A percentile compares a stretch with the other conserved stretches of the same genome.
These are phyloP conservation scores for Trichoderma asperellum DNA, from an alignment of 2,329 filamentous ascomycete genomes.

Conservation along the genomic window DNA sequence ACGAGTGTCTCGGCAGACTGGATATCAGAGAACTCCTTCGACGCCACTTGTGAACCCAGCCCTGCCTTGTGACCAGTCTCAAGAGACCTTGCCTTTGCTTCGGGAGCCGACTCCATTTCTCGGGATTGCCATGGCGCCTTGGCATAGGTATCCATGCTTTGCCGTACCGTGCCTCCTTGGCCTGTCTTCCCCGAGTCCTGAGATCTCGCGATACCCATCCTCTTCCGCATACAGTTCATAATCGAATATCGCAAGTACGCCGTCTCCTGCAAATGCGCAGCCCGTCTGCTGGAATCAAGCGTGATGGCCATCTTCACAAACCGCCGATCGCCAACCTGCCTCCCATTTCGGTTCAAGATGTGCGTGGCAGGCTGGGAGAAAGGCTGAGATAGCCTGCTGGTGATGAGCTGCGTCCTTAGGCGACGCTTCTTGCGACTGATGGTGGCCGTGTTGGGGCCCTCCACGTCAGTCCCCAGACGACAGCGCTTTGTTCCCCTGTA, in stretches of 20 bases:
- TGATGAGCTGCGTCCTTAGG: slow-evolving; percentile 65
- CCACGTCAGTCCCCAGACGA: slow-evolving; percentile 61
- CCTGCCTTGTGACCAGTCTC: background rate
- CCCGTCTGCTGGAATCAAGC: slow-evolving; percentile 43
- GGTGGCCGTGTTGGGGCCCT: slow-evolving; percentile 57
- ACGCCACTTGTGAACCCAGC: background rate
- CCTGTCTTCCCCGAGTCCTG: slow-evolving; percentile 41
- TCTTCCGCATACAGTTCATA: slow-evolving; percentile 62
- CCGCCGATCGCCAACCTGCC: slow-evolving; percentile 50
- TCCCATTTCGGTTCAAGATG: slow-evolving; percentile 64
- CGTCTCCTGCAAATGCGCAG: slow-evolving; percentile 51
- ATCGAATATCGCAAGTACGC: slow-evolving; percentile 67
- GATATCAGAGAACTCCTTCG: background rate
- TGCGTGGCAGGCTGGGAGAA: slow-evolving; percentile 72
- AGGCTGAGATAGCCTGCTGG: slow-evolving; percentile 69
- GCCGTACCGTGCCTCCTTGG: slow-evolving; percentile 33
- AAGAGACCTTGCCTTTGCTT: slow-evolving; percentile 18
- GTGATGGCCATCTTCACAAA: slow-evolving; percentile 54
- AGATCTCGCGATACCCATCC: slow-evolving; percentile 42
- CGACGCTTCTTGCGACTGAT: slow-evolving; percentile 68
- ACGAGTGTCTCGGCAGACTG: slow-evolving; percentile 25
- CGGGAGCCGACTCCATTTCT: slow-evolving; percentile 33
- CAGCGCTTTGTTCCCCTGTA: slow-evolving; percentile 50
- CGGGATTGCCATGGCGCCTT: slow-evolving; percentile 35
- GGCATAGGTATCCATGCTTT: slow-evolving; percentile 32